Percentiles rank a stretch among this genome's conserved stretches.
Evolutionary conservation across 495 filamentous ascomycete genomes (phyloP).

Genomic region (Rusavskia elegans): DNA sequence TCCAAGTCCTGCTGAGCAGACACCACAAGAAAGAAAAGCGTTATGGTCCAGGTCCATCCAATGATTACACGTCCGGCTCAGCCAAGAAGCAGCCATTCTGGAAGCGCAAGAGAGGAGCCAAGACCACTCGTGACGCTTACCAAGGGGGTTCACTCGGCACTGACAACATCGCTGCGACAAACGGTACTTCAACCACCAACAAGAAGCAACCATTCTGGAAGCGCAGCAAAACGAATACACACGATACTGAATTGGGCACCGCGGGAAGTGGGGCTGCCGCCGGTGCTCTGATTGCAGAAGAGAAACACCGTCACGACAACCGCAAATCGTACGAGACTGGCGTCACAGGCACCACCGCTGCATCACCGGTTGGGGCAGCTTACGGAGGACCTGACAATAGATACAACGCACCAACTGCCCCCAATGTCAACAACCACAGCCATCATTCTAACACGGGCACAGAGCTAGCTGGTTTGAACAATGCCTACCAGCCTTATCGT

Average conservation of each 20-base stretch:
- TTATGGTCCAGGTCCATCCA: conserved; percentile 60
- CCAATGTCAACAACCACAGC: too few relatives aligned
- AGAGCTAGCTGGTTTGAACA: too few relatives aligned
- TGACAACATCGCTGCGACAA: conserved; percentile 3
- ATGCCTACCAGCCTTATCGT: too few relatives aligned
- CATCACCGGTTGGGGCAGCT: neutral
- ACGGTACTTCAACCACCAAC: neutral
- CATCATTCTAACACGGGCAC: too few relatives aligned
- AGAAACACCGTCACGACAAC: conserved; percentile 5
- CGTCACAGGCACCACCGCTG: conserved; percentile 9
- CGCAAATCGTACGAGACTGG: conserved; percentile 10
- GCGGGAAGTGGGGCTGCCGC: conserved; percentile 1
- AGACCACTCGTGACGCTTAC: conserved; percentile 1
- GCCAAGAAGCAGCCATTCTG: conserved; percentile 33
- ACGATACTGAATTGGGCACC: conserved; percentile 8
- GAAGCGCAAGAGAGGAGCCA: conserved; percentile 21
- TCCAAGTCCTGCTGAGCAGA: conserved; percentile 48
- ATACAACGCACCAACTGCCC: neutral
- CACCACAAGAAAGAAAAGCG: conserved; percentile 65
- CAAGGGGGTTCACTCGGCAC: conserved; percentile 7
- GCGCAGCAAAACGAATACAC: conserved; percentile 2
- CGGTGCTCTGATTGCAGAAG: conserved; percentile 6
- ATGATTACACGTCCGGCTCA: conserved; percentile 60
- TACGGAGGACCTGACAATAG: conserved; percentile 10
- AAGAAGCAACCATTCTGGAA: conserved; percentile 11